Conservation (phyloP, 164 flowering plant genomes). For the Chloranthus sessilifolius region DNA sequence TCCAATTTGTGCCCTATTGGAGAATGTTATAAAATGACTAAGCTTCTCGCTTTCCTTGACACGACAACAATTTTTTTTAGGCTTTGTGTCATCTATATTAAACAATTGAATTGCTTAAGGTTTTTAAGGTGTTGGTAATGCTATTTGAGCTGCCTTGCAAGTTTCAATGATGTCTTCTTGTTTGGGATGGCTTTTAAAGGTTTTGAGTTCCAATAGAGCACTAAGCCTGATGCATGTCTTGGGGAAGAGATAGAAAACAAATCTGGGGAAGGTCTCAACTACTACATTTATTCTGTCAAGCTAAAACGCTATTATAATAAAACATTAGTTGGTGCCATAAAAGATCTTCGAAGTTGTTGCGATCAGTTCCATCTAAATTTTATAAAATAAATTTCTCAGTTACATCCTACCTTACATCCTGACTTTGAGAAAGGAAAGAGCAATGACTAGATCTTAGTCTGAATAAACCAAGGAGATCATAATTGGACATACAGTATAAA, state of each 20-base stretch:
- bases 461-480: too few relatives aligned
- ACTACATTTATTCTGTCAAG: conserved; percentile 4
- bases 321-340: conserved; percentile 3
- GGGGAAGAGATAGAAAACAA: conserved; percentile 1
- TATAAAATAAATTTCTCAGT: conserved; percentile 10
- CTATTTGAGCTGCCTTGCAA: conserved; percentile 1
- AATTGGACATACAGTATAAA: too few relatives aligned
- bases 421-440: too few relatives aligned
- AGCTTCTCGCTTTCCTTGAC: too few relatives aligned
- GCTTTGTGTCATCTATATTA: too few relatives aligned
- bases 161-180: conserved; percentile 7
- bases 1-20: too few relatives aligned
- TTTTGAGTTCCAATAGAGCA: conserved; percentile 19
- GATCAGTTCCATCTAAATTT: conserved; percentile 5
- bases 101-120: too few relatives aligned
- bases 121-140: not conserved
- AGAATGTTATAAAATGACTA: too few relatives aligned
- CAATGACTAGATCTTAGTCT: too few relatives aligned
- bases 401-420: too few relatives aligned
- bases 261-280: conserved; percentile 4
- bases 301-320: too few relatives aligned
- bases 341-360: conserved; percentile 20
- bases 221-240: conserved; percentile 16
- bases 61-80: too few relatives aligned
- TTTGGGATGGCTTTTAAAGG: conserved; percentile 8